These are phyloP conservation scores for Bipolaris bicolor DNA, from an alignment of 2,329 filamentous ascomycete genomes.

Conservation along the genomic window DNA sequence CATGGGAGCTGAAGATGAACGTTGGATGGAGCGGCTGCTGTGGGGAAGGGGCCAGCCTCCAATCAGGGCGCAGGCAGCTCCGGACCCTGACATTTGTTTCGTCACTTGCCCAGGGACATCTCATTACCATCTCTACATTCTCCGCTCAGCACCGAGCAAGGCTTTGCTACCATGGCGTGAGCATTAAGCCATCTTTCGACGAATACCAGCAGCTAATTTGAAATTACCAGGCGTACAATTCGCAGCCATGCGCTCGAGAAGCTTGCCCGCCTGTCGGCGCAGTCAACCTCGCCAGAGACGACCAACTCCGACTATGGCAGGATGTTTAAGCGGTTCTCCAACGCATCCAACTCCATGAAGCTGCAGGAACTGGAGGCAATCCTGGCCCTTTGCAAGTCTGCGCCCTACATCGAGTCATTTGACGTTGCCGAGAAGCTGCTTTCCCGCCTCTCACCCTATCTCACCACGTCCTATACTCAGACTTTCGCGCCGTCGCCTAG, in stretches of 20 bases:
- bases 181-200: not conserved
- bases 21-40: not conserved
- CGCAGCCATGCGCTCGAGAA: slow-evolving; percentile 58
- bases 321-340: slow-evolving; percentile 51
- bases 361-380: slow-evolving; percentile 91
- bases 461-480: slow-evolving; percentile 83
- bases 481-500: slow-evolving; percentile 79
- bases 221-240: slow-evolving; percentile 41
- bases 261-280: slow-evolving; percentile 56
- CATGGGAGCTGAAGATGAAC: not conserved
- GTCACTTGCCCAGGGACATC: slow-evolving; percentile 18
- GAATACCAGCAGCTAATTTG: not conserved
- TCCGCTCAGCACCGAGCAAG: slow-evolving; percentile 11
- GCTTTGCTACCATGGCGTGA: slow-evolving; percentile 10
- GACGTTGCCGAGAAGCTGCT: slow-evolving; percentile 79
- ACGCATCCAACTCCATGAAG: slow-evolving; percentile 55
- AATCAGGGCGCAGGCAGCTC: slow-evolving; percentile 20
- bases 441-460: slow-evolving; percentile 80
- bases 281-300: slow-evolving; percentile 33
- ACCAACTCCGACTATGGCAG: slow-evolving; percentile 49
- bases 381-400: slow-evolving; percentile 87
- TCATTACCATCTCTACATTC: slow-evolving; percentile 8
- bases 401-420: slow-evolving; percentile 71
- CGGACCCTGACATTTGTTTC: slow-evolving; percentile 20
- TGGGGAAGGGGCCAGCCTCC: slow-evolving; percentile 5